These are phyloP conservation scores for Backusella psychrophila DNA, from an alignment of 192 early-diverging fungal species.

Conservation along the genomic window DNA sequence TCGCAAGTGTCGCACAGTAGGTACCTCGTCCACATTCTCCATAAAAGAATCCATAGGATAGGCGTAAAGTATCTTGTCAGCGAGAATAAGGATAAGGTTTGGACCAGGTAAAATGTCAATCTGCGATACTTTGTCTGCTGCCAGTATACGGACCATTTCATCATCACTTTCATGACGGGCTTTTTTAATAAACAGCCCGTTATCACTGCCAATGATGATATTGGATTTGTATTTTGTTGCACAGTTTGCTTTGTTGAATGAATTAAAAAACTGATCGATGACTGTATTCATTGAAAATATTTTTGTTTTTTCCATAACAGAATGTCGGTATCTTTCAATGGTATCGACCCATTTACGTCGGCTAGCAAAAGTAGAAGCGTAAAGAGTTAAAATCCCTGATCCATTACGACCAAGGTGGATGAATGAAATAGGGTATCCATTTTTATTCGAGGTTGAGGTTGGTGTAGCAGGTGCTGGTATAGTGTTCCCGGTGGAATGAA, in stretches of 20 bases:
- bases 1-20: constrained; percentile 35
- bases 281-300: constrained; percentile 58
- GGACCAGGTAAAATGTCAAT: constrained; percentile 84
- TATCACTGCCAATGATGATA: constrained; percentile 82
- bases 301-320: constrained; percentile 38
- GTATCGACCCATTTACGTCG: constrained; percentile 82
- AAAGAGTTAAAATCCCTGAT: constrained; percentile 56
- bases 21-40: neutral
- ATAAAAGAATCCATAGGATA: constrained; percentile 55
- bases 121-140: constrained; percentile 78
- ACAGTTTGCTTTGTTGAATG: constrained; percentile 58
- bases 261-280: constrained; percentile 48
- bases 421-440: constrained; percentile 72
- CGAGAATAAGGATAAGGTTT: constrained; percentile 76
- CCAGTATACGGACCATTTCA: constrained; percentile 53
- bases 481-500: constrained; percentile 20
- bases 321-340: constrained; percentile 63
- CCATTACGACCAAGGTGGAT: constrained; percentile 73
- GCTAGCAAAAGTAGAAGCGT: constrained; percentile 70
- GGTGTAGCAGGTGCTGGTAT: neutral
- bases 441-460: constrained; percentile 45
- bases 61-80: constrained; percentile 65
- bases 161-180: constrained; percentile 35
- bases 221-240: constrained; percentile 51
- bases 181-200: constrained; percentile 75